Evolutionary conservation across 768 basidiomycete genomes (phyloP), one percentile per base, ranked within the genome.

Genomic region (Serpula lacrymans): DNA sequence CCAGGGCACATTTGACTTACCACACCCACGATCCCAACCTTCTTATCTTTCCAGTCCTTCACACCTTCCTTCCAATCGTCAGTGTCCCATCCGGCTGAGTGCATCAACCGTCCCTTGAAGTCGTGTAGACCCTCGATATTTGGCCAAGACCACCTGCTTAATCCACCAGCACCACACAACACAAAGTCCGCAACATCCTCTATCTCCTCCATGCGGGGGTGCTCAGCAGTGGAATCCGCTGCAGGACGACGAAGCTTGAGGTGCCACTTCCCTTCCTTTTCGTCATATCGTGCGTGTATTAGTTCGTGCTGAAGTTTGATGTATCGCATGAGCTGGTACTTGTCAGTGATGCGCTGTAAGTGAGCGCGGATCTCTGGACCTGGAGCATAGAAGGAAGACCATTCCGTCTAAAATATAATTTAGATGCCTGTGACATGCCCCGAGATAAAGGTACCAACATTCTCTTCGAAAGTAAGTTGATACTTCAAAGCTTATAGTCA

Each of bases 111-210:
- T 4, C 84, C 84, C 45, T 71, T 62, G 59, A 80, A 86, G 6
- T 57, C 63, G 12, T 75, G 58, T 21, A 84, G 54, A 3, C 81
- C 82, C 7, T 64, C 55, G 31, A 85, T 82, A 31, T 80, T 71
- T 2, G 84, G 84, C 84, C 81, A 84, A 20, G 70, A 64, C 80
- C 80, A 84, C 6, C 76, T 58, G 35, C 75, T 78, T 32, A 82
- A 54, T 9, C 48, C 48, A 4, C 80, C 80, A 14, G 74, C 56
- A n/a, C 70, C 74, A 11, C 72, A 73, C 36, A 85, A 68, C 25
- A 84, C 63, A 0, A 83, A 63, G 43, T 84, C 80, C 2, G 71
- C 74, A 1, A 54, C 64, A 46, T 82, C 80, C 18, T 74, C 71
- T 30, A 78, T 66, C 46, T 71, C 67, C 35, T 73, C 72, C 40